A percentile compares a stretch with the other conserved stretches of the same genome.
phyloP scores from a whole-genome alignment of 2,329 filamentous ascomycete genomes.

The Botrytis fragariae region DNA sequence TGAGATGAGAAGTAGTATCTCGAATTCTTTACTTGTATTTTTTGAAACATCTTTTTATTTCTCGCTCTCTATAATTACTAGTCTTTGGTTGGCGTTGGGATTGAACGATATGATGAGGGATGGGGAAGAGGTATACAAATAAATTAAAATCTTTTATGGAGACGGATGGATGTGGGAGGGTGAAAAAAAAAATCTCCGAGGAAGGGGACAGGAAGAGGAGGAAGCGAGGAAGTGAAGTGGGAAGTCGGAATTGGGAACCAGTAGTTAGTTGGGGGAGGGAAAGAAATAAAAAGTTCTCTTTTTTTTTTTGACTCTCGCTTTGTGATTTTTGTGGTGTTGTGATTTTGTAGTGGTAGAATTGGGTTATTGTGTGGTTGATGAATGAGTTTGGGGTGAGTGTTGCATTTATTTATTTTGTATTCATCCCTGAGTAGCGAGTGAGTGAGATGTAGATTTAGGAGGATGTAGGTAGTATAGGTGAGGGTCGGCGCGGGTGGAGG shows the following conservation, averaged over 20 bases:
- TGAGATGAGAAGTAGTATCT: not conserved
- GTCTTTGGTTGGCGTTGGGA: not conserved
- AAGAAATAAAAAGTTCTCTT: not conserved
- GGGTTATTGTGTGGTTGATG: not conserved
- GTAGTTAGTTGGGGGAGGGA: not conserved
- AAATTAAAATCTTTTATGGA: not conserved
- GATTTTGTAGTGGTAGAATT: not conserved
- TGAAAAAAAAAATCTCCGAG: not conserved
- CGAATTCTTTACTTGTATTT: not conserved
- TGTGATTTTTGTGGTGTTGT: not conserved
- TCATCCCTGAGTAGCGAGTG: not conserved
- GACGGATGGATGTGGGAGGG: not conserved
- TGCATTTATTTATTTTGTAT: no score
- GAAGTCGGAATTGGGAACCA: not conserved
- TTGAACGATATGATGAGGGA: not conserved
- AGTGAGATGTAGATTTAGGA: not conserved
- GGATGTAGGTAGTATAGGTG: no score
- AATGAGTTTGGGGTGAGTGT: not conserved
- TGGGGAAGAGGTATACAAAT: not conserved
- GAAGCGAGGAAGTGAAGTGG: not conserved
- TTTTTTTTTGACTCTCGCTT: not conserved
- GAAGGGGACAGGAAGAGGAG: no score
- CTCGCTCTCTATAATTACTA: not conserved
- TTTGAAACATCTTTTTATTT: not conserved
- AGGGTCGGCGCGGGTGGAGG: no score